Percentiles rank a stretch among this genome's conserved stretches.
These are phyloP conservation scores for Paramecium primaurelia DNA, from an alignment of 73 alveolate species.

Conservation along the genomic window DNA sequence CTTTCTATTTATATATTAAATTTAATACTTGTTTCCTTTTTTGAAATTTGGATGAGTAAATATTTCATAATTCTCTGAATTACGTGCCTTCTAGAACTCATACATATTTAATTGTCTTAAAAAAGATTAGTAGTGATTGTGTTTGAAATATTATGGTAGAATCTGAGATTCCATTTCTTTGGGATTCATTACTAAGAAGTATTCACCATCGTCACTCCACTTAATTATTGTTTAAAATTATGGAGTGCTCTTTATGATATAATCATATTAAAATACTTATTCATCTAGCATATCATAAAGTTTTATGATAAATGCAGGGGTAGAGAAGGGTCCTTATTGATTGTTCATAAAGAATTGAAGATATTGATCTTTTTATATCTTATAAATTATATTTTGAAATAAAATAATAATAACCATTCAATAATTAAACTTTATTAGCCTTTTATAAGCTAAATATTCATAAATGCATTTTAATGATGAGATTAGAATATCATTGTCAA, in stretches of 20 bases:
- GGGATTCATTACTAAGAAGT: not conserved
- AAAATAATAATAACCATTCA: not conserved
- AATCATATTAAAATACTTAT: not conserved
- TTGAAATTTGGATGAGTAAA: not conserved
- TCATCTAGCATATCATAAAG: not conserved
- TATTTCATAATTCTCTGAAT: not conserved
- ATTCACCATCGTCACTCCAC: constrained; percentile 10
- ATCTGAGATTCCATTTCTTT: not conserved
- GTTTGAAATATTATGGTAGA: not conserved
- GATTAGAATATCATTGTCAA: not conserved
- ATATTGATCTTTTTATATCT: not conserved
- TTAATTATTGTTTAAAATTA: not conserved
- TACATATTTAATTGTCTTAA: not conserved
- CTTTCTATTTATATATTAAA: not conserved
- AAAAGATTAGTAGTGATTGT: not conserved
- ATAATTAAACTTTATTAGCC: not conserved
- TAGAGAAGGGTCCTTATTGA: not conserved
- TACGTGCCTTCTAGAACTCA: not conserved
- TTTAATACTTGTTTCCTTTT: not conserved
- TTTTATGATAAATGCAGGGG: not conserved
- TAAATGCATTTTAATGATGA: not conserved
- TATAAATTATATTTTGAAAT: not conserved
- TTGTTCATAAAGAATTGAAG: not conserved
- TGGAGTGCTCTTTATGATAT: not conserved
- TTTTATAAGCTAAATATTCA: not conserved